Evolutionary conservation across 2,329 filamentous ascomycete genomes (phyloP).

Genomic region (Herpotrichia juniperi): DNA sequence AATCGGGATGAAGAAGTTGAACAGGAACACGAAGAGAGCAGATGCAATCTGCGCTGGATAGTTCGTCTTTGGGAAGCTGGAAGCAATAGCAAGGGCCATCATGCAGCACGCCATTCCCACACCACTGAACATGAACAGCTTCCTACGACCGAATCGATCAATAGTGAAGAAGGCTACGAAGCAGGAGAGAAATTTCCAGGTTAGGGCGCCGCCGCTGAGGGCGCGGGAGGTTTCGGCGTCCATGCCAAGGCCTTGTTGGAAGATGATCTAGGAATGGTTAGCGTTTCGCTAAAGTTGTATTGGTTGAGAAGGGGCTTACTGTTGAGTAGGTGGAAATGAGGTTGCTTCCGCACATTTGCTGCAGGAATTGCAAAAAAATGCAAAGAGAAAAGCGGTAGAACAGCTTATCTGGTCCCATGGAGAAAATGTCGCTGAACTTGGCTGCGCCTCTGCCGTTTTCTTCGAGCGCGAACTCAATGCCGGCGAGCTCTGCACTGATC

Average conservation of each 20-base stretch:
- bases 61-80: conserved; percentile 55
- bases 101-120: conserved; percentile 62
- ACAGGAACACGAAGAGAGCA: conserved; percentile 64
- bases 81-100: conserved; percentile 59
- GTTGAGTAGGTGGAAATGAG: conserved; percentile 56
- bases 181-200: conserved; percentile 62
- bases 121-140: conserved; percentile 60
- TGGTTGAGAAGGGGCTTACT: too few relatives aligned
- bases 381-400: conserved; percentile 62
- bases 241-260: too few relatives aligned
- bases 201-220: too few relatives aligned
- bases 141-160: conserved; percentile 70
- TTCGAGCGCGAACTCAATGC: conserved; percentile 59
- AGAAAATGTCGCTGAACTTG: conserved; percentile 63
- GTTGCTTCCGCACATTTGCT: conserved; percentile 59
- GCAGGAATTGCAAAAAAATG: conserved; percentile 57
- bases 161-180: conserved; percentile 74
- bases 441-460: conserved; percentile 61
- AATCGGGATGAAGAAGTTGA: conserved; percentile 66
- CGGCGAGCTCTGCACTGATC: conserved; percentile 68
- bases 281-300: too few relatives aligned
- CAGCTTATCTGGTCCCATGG: conserved; percentile 68
- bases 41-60: conserved; percentile 57
- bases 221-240: too few relatives aligned
- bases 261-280: too few relatives aligned